Percentiles rank a stretch among this genome's conserved stretches.
phyloP scores from a whole-genome alignment of 768 basidiomycete genomes.

The Phlegmacium glaucopus region DNA sequence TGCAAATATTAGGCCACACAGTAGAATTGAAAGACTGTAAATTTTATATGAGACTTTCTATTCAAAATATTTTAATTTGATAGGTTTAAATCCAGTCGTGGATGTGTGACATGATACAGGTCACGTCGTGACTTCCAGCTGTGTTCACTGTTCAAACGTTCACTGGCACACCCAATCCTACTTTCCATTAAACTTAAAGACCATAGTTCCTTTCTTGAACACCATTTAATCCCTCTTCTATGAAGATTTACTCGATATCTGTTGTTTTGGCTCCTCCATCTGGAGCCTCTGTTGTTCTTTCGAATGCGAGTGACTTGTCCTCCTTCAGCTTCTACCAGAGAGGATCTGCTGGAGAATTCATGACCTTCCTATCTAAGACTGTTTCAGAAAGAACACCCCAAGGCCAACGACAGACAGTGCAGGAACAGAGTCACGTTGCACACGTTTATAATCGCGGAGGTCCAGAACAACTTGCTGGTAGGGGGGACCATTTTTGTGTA shows the following conservation, averaged over 20 bases:
- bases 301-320: constrained; percentile 73
- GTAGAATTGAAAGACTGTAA: too few relatives aligned
- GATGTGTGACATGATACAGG: too few relatives aligned
- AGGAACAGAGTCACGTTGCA: constrained; percentile 90
- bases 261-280: constrained; percentile 66
- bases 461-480: constrained; percentile 85
- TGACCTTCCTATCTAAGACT: constrained; percentile 92
- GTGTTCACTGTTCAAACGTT: too few relatives aligned
- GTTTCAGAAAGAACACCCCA: constrained; percentile 84
- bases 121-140: too few relatives aligned
- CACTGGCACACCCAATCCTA: too few relatives aligned
- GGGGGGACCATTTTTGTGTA: constrained; percentile 17
- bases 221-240: constrained; percentile 21
- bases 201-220: neutral
- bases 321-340: constrained; percentile 94
- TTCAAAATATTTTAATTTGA: too few relatives aligned
- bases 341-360: constrained; percentile 85
- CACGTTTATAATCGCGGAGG: constrained; percentile 92
- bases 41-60: too few relatives aligned
- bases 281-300: constrained; percentile 61
- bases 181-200: too few relatives aligned
- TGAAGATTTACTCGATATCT: constrained; percentile 88
- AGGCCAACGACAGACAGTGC: constrained; percentile 89
- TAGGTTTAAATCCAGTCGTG: too few relatives aligned
- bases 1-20: too few relatives aligned